Percentiles rank a stretch among this genome's conserved stretches.
phyloP scores from a whole-genome alignment of 371 early-diverging fungal genomes.

The Rhizopus stolonifer region DNA sequence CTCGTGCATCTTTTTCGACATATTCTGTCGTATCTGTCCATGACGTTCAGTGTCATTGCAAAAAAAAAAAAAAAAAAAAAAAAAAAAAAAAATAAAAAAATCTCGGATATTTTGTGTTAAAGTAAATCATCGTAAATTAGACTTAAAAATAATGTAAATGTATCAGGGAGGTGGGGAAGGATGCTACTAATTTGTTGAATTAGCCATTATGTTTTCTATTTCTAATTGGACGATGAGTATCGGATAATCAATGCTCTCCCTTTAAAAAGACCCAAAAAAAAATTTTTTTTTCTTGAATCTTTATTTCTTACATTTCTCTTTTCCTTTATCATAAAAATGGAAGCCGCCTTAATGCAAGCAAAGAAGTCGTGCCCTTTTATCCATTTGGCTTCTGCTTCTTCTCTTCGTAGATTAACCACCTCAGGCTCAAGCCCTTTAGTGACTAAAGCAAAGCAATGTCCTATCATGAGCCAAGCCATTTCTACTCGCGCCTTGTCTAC shows the following conservation, averaged over 20 bases:
- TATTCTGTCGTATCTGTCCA: too few relatives aligned
- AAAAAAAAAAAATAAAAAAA: too few relatives aligned
- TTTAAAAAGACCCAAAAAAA: neutral
- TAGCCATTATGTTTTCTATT: too few relatives aligned
- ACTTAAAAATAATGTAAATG: too few relatives aligned
- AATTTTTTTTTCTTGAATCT: neutral
- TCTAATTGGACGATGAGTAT: neutral
- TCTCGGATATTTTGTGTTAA: too few relatives aligned
- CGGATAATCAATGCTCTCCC: neutral
- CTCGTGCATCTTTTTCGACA: too few relatives aligned
- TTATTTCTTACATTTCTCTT: slow-evolving; percentile 14
- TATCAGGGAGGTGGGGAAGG: too few relatives aligned
- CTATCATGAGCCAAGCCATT: slow-evolving; percentile 87
- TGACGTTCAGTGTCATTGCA: too few relatives aligned
- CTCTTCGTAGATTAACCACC: slow-evolving; percentile 70
- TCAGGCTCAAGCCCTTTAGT: slow-evolving; percentile 60
- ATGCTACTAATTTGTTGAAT: too few relatives aligned
- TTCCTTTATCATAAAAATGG: slow-evolving; percentile 42
- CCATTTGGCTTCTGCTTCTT: slow-evolving; percentile 72
- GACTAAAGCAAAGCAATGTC: slow-evolving; percentile 84
- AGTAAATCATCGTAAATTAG: too few relatives aligned
- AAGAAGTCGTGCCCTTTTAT: slow-evolving; percentile 85
- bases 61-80: too few relatives aligned
- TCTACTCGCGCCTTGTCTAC: slow-evolving; percentile 58
- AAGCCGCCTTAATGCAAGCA: slow-evolving; percentile 52